Percentiles rank a stretch among this genome's conserved stretches.
These are phyloP conservation scores for Penicillium italicum DNA, from an alignment of 2,329 filamentous ascomycete species.

Conservation along the genomic window DNA sequence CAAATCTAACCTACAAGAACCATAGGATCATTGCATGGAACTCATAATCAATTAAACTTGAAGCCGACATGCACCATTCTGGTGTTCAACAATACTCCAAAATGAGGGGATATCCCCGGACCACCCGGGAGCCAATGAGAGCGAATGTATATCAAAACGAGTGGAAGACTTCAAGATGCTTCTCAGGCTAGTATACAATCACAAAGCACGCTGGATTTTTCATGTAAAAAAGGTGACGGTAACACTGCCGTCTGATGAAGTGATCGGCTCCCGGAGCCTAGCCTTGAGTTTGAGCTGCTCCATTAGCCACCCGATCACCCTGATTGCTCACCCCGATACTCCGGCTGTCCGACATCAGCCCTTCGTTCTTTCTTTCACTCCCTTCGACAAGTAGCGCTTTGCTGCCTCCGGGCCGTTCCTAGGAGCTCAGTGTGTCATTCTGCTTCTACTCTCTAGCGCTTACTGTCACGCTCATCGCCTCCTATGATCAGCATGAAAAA, in stretches of 20 bases:
- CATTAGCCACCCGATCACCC: too few species aligned
- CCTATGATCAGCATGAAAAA: too few species aligned
- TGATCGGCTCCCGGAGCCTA: too few species aligned
- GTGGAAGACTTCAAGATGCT: background rate
- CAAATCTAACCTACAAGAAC: background rate
- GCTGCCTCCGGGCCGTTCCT: too few species aligned
- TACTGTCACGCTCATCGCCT: too few species aligned
- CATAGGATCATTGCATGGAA: background rate
- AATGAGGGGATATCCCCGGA: constrained; percentile 9
- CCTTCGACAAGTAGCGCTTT: too few species aligned
- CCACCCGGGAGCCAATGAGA: constrained; percentile 25
- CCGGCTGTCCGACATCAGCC: too few species aligned
- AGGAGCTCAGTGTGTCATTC: too few species aligned
- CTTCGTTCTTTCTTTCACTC: too few species aligned
- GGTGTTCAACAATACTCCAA: background rate
- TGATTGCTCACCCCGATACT: too few species aligned
- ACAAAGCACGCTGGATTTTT: background rate
- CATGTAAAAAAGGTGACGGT: background rate
- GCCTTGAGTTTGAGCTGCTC: too few species aligned
- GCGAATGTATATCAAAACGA: constrained; percentile 30
- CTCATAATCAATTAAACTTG: background rate
- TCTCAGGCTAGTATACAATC: background rate
- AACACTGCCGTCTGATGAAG: background rate
- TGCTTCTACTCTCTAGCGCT: too few species aligned
- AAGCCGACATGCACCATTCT: background rate